Base-by-base conservation (phyloP, 177 flowering plant genomes). In the Vitis hybrid region DNA sequence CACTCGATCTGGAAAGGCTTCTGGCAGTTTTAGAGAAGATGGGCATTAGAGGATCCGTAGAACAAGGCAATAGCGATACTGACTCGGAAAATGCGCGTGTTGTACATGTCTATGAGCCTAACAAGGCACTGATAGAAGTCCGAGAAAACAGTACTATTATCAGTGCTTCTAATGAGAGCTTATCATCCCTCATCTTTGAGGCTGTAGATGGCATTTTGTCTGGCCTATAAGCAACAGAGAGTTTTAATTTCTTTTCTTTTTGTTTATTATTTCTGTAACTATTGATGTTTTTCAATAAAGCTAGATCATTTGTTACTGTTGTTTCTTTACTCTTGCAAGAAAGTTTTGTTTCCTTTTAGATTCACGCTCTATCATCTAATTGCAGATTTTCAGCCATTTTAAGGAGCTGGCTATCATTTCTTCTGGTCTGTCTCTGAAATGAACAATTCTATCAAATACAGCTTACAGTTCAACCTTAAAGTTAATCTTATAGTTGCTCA, bases 121-220 rank as follows among this genome's bases (percentile, higher is more conserved):
- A 54, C 8, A 78, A 75, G 58, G 97, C 90, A 60, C 12, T 78
- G 60, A 78, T 94, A 52, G 83, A 90, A 75, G 74, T 88, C 32
- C 61, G 72, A 65, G 68, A 64, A 32, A 77, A 76, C 2, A 71
- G 69, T 13, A 87, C 90, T n/a, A 55, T 79, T 6, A 76, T 90
- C 27, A 81, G 78, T 67, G 70, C 88, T 64, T 81, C 62, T 40
- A 83, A 87, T 68, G 83, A 86, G 75, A 63, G 64, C 40, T 71
- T 87, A 1, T 86, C 91, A 32, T 67, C 92, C 32, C 73, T 19
- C 8, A 81, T 93, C 56, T 76, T 80, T 60, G 76, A 81, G 59
- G 91, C 85, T 19, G 65, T 90, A 0, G 55, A 32, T 68, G 80
- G 72, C 62, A 32, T 78, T 35, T 52, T 91, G 77, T 79, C 80